Conservation (phyloP, 306 rosid genomes). For the Prunus padus region DNA sequence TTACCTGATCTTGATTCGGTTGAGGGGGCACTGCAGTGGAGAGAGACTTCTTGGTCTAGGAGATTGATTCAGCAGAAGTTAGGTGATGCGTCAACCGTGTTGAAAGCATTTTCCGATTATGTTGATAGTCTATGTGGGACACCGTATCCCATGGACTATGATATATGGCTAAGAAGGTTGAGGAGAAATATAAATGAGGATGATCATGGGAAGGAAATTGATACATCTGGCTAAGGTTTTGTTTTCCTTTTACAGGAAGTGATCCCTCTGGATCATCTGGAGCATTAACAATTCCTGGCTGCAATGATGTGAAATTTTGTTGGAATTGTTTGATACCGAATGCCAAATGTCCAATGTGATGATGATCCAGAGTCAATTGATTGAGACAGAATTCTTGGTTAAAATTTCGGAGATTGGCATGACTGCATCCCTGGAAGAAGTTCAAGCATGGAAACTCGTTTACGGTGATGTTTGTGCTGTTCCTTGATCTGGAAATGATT, state of each 20-base stretch:
- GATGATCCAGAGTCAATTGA: constrained; percentile 30
- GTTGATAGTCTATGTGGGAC: constrained; percentile 98
- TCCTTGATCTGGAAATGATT: constrained; percentile 19
- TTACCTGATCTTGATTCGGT: constrained; percentile 86
- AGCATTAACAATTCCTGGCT: constrained; percentile 24
- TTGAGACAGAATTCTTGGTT: constrained; percentile 19
- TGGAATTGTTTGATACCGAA: constrained; percentile 29
- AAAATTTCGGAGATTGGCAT: constrained; percentile 10
- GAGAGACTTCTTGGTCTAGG: constrained; percentile 94
- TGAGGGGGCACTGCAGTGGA: constrained; percentile 94
- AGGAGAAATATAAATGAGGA: constrained; percentile 73
- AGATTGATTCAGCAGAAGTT: constrained; percentile 91
- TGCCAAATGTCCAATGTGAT: constrained; percentile 28
- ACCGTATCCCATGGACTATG: constrained; percentile 89
- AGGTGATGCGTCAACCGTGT: constrained; percentile 78
- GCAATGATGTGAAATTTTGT: constrained; percentile 30
- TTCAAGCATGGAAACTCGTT: constrained; percentile 5
- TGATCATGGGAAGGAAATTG: constrained; percentile 83
- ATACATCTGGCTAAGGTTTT: constrained; percentile 48
- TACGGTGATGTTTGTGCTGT: constrained; percentile 10
- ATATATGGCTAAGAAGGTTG: constrained; percentile 90
- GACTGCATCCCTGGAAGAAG: constrained; percentile 15
- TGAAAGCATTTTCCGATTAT: constrained; percentile 94
- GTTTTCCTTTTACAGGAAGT: constrained; percentile 15
- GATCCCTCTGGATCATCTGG: constrained; percentile 25